Base-by-base conservation (phyloP, 2,329 filamentous ascomycete genomes). In the Pseudogymnoascus sp. region DNA sequence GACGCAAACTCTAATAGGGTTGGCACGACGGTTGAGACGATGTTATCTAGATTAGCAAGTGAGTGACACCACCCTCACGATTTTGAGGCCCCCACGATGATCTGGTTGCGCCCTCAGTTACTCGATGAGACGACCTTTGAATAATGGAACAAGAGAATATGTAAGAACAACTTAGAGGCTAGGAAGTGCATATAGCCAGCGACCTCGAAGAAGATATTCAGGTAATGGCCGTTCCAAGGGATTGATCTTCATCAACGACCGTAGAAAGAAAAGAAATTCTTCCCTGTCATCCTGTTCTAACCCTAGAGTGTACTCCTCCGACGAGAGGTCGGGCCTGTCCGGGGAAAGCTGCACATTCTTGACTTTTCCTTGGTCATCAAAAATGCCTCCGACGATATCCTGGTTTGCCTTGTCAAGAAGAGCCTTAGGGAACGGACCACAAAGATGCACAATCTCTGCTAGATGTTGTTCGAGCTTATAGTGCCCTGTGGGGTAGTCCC, bases 361-460 rank as follows among this genome's bases (percentile, higher is more conserved):
- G 8, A 65, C 53, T 35, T 33, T 62, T 16, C 60, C 60, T 23
- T 65, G 16, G 40, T 64, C 35, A 44, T 62, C 35, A 21, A 62
- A 62, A 5, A 62, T 18, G 18, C 35, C 40, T 12, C 40, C n/a
- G 7, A 62, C 44, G 25, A 64, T 63, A 18, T 66, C 66, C 16
- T 40, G 56, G 31, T 65, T 33, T 12, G 64, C 65, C 62, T 63
- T 64, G 10, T 66, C 65, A 16, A 69, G 62, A 7, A 69, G 61
- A n/a, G 42, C 25, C 42, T 60, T 37, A 16, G 68, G 68, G 37
- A 68, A 67, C 6, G 65, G 63, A 3, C 64, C 68, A 14, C 67
- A 64, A 16, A 65, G 60, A 14, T 64, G 50, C 28, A 63, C 63
- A 10, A 69, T 67, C 63, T 69, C 65, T 10, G 60, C 60, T 5